These are phyloP conservation scores for Phytopythium kandeliae DNA, from an alignment of 352 stramenopile genomes.

Conservation along the genomic window DNA sequence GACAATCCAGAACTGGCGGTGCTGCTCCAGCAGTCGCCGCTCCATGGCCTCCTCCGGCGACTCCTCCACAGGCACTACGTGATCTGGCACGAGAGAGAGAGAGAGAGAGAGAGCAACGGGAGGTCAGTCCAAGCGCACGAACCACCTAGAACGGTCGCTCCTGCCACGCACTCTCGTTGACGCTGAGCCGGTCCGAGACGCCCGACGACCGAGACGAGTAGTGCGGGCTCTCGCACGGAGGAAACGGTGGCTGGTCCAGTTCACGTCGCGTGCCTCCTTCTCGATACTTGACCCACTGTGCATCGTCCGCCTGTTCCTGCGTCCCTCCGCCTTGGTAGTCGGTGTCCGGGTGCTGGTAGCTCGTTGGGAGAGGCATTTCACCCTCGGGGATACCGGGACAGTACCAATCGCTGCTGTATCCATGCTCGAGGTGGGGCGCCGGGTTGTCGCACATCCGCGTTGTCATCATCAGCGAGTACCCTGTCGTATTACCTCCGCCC, in stretches of 20 bases:
- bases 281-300: slow-evolving; percentile 5
- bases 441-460: slow-evolving; percentile 18
- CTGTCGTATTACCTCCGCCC: slow-evolving; percentile 8
- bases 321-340: not conserved
- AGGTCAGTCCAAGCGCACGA: slow-evolving; percentile 14
- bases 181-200: slow-evolving; percentile 42
- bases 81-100: slow-evolving; percentile 15
- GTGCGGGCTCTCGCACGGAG: slow-evolving; percentile 49
- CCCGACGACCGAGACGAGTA: slow-evolving; percentile 64
- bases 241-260: slow-evolving; percentile 16
- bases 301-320: slow-evolving; percentile 2
- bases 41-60: slow-evolving; percentile 25
- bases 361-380: not conserved
- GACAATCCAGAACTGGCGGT: slow-evolving; percentile 73
- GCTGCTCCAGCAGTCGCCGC: slow-evolving; percentile 49
- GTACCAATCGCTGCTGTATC: slow-evolving; percentile 25
- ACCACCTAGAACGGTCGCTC: not conserved
- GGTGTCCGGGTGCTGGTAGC: not conserved
- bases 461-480: slow-evolving; percentile 28
- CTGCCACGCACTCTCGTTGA: slow-evolving; percentile 35
- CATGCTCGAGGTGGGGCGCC: slow-evolving; percentile 23
- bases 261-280: slow-evolving; percentile 13
- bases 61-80: slow-evolving; percentile 23
- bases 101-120: too few relatives aligned
- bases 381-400: slow-evolving; percentile 16